phyloP scores from a whole-genome alignment of 768 basidiomycete species.

The Trametes elegans region DNA sequence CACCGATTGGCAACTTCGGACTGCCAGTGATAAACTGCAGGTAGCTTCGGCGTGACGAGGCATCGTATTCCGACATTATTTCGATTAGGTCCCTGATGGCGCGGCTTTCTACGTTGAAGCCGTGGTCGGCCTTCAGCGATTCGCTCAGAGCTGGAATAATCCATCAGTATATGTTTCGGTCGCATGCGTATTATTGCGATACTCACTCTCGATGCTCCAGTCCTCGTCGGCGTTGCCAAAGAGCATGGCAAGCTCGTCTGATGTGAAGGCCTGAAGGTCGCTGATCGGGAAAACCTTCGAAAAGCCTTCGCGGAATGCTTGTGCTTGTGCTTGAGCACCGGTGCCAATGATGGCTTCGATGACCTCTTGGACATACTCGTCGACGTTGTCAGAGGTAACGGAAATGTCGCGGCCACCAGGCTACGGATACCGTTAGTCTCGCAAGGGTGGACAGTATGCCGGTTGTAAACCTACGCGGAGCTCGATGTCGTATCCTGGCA shows the following conservation, averaged over 20 bases:
- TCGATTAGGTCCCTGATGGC: conserved; percentile 87
- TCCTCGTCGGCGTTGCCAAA: conserved; percentile 98
- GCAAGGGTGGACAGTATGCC: not conserved
- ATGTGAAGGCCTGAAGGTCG: conserved; percentile 89
- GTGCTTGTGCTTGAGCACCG: conserved; percentile 75
- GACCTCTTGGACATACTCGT: conserved; percentile 86
- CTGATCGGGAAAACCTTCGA: conserved; percentile 93
- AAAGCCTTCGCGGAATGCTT: conserved; percentile 92
- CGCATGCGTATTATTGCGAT: too few species aligned
- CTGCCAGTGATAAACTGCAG: conserved; percentile 98
- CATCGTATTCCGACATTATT: conserved; percentile 81
- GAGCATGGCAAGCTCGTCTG: conserved; percentile 92
- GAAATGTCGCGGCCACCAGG: conserved; percentile 73
- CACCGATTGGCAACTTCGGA: conserved; percentile 94
- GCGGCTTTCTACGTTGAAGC: conserved; percentile 93
- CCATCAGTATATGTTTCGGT: too few species aligned
- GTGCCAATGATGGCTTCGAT: conserved; percentile 85
- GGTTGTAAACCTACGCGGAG: conserved; percentile 57
- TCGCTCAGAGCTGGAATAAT: conserved; percentile 70
- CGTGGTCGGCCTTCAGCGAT: conserved; percentile 95
- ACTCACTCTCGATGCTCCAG: conserved; percentile 88
- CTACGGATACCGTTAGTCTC: conserved; percentile 36
- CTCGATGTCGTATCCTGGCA: conserved; percentile 95
- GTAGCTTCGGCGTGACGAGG: conserved; percentile 74
- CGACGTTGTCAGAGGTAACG: conserved; percentile 85